A percentile compares a stretch with the other conserved stretches of the same genome.
These are phyloP conservation scores for Arachnomyces sp. DNA, from an alignment of 2,329 filamentous ascomycete species.

Conservation along the genomic window DNA sequence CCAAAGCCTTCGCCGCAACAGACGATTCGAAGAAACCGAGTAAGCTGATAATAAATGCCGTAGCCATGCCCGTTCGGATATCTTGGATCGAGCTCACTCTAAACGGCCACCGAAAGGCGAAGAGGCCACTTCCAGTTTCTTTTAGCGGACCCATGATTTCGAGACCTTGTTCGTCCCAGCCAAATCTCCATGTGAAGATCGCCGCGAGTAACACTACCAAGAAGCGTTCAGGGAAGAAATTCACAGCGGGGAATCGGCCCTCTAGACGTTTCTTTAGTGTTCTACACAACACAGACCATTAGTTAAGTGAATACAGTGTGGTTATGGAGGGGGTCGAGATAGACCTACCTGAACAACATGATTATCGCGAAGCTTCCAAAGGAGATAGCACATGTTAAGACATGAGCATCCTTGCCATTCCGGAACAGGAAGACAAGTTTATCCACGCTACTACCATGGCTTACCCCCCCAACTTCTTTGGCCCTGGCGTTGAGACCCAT, in stretches of 20 bases:
- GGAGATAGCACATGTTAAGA: slow-evolving; percentile 66
- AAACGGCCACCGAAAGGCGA: slow-evolving; percentile 82
- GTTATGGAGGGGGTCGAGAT: neutral
- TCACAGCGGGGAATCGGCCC: slow-evolving; percentile 67
- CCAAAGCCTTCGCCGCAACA: slow-evolving; percentile 86
- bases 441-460: slow-evolving; percentile 76
- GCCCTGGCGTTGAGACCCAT: slow-evolving; percentile 65
- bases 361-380: slow-evolving; percentile 75
- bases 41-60: slow-evolving; percentile 84
- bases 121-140: slow-evolving; percentile 59
- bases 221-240: slow-evolving; percentile 88
- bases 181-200: slow-evolving; percentile 64
- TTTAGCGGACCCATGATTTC: slow-evolving; percentile 76
- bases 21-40: slow-evolving; percentile 98
- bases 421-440: slow-evolving; percentile 72
- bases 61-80: slow-evolving; percentile 78
- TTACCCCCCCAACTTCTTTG: slow-evolving; percentile 52
- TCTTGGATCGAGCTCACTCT: slow-evolving; percentile 66
- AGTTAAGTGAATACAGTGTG: neutral
- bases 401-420: slow-evolving; percentile 59
- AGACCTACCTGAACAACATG: slow-evolving; percentile 70
- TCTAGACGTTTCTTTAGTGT: slow-evolving; percentile 75
- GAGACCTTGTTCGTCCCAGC: slow-evolving; percentile 73
- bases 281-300: slow-evolving; percentile 35
- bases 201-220: slow-evolving; percentile 79